Conservation (phyloP, 495 filamentous ascomycete species). For the Penicillium samsonianum region DNA sequence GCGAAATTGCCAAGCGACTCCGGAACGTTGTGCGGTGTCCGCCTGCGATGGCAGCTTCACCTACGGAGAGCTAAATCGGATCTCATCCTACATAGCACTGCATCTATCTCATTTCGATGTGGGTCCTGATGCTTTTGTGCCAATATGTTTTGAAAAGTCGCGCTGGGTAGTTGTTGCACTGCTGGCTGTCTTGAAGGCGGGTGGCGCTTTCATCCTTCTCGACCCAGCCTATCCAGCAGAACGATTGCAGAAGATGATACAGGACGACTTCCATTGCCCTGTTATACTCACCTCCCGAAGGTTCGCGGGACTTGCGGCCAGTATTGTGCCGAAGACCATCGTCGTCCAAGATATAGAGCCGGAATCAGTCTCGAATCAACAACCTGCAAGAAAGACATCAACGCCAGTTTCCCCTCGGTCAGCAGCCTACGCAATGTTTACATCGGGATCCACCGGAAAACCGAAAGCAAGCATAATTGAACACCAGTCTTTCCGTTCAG, state of each 20-base stretch:
- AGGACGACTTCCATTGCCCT: not conserved
- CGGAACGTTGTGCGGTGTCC: constrained; percentile 15
- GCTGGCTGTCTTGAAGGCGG: constrained; percentile 45
- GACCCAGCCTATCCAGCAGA: constrained; percentile 13
- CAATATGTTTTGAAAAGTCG: constrained; percentile 48
- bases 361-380: too few species aligned
- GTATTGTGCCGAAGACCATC: not conserved
- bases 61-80: constrained; percentile 42
- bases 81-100: constrained; percentile 18
- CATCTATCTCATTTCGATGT: constrained; percentile 30
- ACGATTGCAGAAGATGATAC: not conserved
- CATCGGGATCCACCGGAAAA: constrained; percentile 64
- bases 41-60: constrained; percentile 46
- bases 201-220: constrained; percentile 4
- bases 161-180: constrained; percentile 43
- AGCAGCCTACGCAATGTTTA: constrained; percentile 20
- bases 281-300: not conserved
- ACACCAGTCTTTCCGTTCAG: constrained; percentile 4
- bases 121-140: constrained; percentile 38
- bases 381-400: too few species aligned
- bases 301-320: not conserved
- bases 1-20: not conserved
- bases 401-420: not conserved
- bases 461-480: constrained; percentile 69
- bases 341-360: not conserved